Evolutionary conservation across 2,329 filamentous ascomycete genomes (phyloP).

Genomic region (Nothomitra cinnamomea): DNA sequence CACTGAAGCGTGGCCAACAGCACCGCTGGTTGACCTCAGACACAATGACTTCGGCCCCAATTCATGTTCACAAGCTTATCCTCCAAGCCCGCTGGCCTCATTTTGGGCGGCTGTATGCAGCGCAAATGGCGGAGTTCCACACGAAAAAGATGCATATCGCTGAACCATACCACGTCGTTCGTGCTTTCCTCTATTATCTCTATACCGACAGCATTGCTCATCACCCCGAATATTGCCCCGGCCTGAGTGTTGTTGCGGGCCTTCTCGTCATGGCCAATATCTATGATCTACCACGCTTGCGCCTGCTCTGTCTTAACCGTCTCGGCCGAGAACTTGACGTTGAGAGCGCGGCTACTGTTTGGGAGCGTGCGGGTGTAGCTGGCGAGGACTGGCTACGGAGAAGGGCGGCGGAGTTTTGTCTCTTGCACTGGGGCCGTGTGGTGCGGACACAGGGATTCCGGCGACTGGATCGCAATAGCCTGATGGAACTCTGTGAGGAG

Average conservation of each 20-base stretch:
- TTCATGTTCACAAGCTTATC: constrained; percentile 90
- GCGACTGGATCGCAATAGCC: constrained; percentile 55
- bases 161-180: constrained; percentile 85
- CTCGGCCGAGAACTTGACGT: constrained; percentile 83
- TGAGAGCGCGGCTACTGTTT: constrained; percentile 86
- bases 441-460: constrained; percentile 81
- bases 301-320: constrained; percentile 78
- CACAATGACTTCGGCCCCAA: constrained; percentile 28
- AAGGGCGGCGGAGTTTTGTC: constrained; percentile 71
- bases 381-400: constrained; percentile 88
- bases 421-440: constrained; percentile 87
- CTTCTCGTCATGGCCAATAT: constrained; percentile 96
- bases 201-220: constrained; percentile 78
- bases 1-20: constrained; percentile 20
- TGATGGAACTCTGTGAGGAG: constrained; percentile 86
- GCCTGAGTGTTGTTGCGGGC: constrained; percentile 72
- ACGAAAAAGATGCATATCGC: constrained; percentile 96
- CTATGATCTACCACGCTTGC: constrained; percentile 89
- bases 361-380: constrained; percentile 82
- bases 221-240: constrained; percentile 41
- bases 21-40: constrained; percentile 44
- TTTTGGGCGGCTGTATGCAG: constrained; percentile 77
- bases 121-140: constrained; percentile 95
- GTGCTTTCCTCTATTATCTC: constrained; percentile 86
- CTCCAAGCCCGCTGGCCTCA: constrained; percentile 93